These are phyloP conservation scores for Aspergillus ellipticus DNA, from an alignment of 495 filamentous ascomycete genomes.

Conservation along the genomic window DNA sequence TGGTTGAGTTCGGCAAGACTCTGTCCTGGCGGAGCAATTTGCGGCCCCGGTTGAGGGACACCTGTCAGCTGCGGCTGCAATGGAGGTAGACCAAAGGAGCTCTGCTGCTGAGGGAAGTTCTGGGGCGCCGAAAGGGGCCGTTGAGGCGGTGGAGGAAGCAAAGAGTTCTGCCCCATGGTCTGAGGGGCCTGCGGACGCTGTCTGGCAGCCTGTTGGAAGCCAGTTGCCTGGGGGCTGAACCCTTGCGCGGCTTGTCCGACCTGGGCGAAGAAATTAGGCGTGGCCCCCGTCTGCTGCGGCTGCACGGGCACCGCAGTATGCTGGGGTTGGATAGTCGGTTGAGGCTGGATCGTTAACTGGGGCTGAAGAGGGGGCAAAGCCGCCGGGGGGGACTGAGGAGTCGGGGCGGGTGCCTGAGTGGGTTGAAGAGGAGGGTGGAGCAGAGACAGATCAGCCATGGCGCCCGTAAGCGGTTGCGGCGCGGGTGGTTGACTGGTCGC, in stretches of 20 bases:
- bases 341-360: constrained; percentile 48
- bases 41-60: constrained; percentile 44
- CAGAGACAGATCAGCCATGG: constrained; percentile 75
- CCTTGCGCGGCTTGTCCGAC: constrained; percentile 29
- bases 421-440: constrained; percentile 75
- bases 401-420: constrained; percentile 46
- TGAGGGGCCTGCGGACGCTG: constrained; percentile 73
- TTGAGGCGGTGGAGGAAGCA: constrained; percentile 77
- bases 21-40: constrained; percentile 68
- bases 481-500: constrained; percentile 35
- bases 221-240: constrained; percentile 42
- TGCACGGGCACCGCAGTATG: constrained; percentile 48
- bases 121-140: constrained; percentile 88
- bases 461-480: constrained; percentile 58
- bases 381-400: constrained; percentile 24
- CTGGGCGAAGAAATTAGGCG: constrained; percentile 49
- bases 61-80: constrained; percentile 88
- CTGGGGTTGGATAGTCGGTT: constrained; percentile 44
- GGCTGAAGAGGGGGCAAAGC: constrained; percentile 28
- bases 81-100: constrained; percentile 65
- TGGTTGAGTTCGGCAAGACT: constrained; percentile 69
- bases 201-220: constrained; percentile 50
- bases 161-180: constrained; percentile 55
- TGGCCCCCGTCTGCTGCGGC: constrained; percentile 49
- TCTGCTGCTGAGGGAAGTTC: constrained; percentile 67